A percentile compares a stretch with the other conserved stretches of the same genome.
phyloP scores from a whole-genome alignment of 257 asterid species.

The Solanum sejunctum region DNA sequence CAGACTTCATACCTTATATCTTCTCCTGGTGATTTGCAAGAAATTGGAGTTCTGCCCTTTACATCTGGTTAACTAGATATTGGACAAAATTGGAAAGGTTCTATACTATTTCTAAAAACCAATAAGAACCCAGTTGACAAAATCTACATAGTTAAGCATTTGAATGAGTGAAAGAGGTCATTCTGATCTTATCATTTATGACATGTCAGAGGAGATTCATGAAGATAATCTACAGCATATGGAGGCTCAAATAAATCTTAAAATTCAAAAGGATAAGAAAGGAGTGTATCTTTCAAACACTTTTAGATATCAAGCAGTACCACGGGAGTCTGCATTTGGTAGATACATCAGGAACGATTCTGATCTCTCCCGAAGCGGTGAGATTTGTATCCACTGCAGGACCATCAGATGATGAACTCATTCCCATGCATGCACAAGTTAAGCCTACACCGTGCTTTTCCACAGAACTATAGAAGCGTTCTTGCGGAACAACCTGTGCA shows the following conservation, averaged over 20 bases:
- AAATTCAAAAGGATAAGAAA: not conserved
- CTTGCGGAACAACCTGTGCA: slow-evolving; percentile 56
- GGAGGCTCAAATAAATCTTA: not conserved
- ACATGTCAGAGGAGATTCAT: not conserved
- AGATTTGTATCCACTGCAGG: slow-evolving; percentile 77
- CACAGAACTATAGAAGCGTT: slow-evolving; percentile 50
- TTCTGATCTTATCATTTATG: not conserved
- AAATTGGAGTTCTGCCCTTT: not conserved
- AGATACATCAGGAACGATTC: slow-evolving; percentile 71
- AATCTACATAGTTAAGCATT: not conserved
- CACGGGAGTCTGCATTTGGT: slow-evolving; percentile 71
- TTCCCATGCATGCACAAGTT: slow-evolving; percentile 66
- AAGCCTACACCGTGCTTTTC: slow-evolving; percentile 71
- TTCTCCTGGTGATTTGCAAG: not conserved
- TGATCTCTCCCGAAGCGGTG: slow-evolving; percentile 74
- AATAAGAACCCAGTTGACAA: not conserved
- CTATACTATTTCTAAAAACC: not conserved
- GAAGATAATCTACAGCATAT: not conserved
- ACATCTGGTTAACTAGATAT: not conserved
- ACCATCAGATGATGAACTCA: slow-evolving; percentile 61
- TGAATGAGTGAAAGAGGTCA: not conserved
- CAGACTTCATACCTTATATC: not conserved
- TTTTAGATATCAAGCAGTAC: slow-evolving; percentile 16
- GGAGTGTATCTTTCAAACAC: not conserved
- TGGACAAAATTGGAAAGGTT: not conserved